Base-by-base conservation (phyloP, 176 grass and related monocot genomes). In the Dendrocalamus sinicus region DNA sequence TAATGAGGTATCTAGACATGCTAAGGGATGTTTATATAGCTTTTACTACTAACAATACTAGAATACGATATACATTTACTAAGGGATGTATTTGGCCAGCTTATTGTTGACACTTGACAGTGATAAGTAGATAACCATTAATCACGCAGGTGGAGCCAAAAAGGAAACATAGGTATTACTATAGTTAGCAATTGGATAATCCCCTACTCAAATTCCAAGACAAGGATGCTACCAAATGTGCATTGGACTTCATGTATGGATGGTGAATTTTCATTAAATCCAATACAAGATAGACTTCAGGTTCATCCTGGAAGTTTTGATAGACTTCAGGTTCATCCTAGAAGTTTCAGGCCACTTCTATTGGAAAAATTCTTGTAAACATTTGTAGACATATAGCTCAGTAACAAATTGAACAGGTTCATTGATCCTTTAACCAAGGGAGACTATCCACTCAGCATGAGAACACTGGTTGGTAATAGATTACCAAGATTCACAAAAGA, bases 201-300 rank as follows among this genome's bases (percentile, higher is more conserved):
- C 73, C 91, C 93, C 17, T 94, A 94, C 81, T 82, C 91, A 52
- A 79, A 91, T 54, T 98, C 86, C 1, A 86, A 91, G 86, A 98
- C 76, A 91, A 84, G 37, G 90, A 92, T 83, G 88, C 96, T 67
- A 59, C 88, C 16, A 73, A 87, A 16, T 84, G 96, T 46, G 93
- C 86, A 47, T 70, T 98, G 60, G 88, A 95, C 68, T 98, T 98
- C 87, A 95, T 98, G 93, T 91, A 89, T 92, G 96, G 93, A 75
- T 95, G 96, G 96, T 98, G 74, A 95, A 93, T 91, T 64, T 47
- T 77, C 1, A 75, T 54, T 44, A 73, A 77, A 70, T 74, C 45
- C 11, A 52, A 43, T 15, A 39, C 54, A 37, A 44, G 12, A 76
- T 5, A 51, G 23, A 62, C 0, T 62, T 71, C 37, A 90, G 58